Evolutionary conservation across 1,284 basidiomycete species (phyloP).

Genomic region (Phlebopus sp.): DNA sequence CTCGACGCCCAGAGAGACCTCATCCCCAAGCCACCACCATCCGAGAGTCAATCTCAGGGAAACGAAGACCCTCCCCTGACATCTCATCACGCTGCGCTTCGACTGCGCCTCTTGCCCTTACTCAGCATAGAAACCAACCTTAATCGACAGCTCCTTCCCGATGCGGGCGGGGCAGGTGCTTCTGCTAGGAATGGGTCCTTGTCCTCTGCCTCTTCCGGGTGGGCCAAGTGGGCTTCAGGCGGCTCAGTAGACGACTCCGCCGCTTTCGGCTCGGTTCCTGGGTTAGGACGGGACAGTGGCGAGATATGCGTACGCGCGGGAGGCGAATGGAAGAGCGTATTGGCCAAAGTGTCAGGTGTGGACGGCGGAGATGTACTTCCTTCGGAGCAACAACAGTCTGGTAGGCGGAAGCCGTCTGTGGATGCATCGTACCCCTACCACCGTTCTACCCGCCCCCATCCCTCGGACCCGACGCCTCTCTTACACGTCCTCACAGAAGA

Average conservation of each 20-base stretch:
- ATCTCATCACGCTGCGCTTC: constrained; percentile 24
- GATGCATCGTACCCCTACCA: too few relatives aligned
- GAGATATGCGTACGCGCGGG: constrained; percentile 59
- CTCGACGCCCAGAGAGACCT: constrained; percentile 2
- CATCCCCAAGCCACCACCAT: constrained; percentile 20
- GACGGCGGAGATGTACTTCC: background rate
- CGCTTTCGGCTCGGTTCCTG: background rate
- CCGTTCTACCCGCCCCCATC: constrained; percentile 17
- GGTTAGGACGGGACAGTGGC: constrained; percentile 6
- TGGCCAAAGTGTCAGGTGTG: constrained; percentile 25
- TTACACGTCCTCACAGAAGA: constrained; percentile 58
- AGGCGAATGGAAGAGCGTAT: constrained; percentile 49
- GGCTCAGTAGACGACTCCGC: background rate
- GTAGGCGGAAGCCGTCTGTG: too few relatives aligned
- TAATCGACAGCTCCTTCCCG: constrained; percentile 42
- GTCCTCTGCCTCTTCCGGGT: constrained; percentile 13
- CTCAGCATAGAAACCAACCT: constrained; percentile 57
- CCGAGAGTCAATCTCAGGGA: background rate
- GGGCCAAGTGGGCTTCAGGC: constrained; percentile 27
- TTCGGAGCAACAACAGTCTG: background rate
- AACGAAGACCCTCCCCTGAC: constrained; percentile 18
- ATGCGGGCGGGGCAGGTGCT: constrained; percentile 11
- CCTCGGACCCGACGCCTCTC: constrained; percentile 46
- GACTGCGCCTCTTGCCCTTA: constrained; percentile 56
- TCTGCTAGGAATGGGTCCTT: background rate